A percentile compares a stretch with the other conserved stretches of the same genome.
Evolutionary conservation across 108 stramenopile genomes (phyloP).

Genomic region (Skeletonema menzelii): DNA sequence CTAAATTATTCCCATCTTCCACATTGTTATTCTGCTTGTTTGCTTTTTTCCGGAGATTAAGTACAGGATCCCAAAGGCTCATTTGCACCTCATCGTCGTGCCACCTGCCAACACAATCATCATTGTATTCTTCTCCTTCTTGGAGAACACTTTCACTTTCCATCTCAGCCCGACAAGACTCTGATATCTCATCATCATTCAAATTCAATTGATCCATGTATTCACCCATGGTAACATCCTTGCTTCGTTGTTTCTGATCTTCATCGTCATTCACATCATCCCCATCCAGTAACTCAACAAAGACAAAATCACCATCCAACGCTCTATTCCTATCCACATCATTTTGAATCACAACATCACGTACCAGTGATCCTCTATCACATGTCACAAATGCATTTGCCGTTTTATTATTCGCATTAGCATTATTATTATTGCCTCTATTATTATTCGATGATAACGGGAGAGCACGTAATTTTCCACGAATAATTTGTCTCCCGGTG

Average conservation of each 20-base stretch:
- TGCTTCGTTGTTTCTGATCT: background rate
- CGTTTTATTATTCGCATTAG: background rate
- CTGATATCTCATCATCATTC: conserved; percentile 22
- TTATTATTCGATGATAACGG: conserved; percentile 50
- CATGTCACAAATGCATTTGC: conserved; percentile 71
- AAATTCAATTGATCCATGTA: conserved; percentile 20
- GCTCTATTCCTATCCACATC: conserved; percentile 77
- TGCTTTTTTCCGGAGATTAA: conserved; percentile 49
- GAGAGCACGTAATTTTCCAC: conserved; percentile 32
- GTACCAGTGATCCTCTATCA: conserved; percentile 67
- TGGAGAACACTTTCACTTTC: conserved; percentile 14
- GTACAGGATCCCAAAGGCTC: conserved; percentile 77
- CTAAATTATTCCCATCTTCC: background rate
- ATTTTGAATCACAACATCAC: conserved; percentile 70
- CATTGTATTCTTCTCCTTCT: conserved; percentile 12
- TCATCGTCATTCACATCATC: conserved; percentile 29
- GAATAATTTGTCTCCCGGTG: background rate
- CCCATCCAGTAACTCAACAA: conserved; percentile 67
- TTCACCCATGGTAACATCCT: conserved; percentile 22
- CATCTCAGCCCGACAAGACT: conserved; percentile 28
- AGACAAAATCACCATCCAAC: conserved; percentile 86
- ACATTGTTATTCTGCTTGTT: conserved; percentile 10
- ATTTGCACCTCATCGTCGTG: conserved; percentile 78
- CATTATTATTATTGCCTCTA: conserved; percentile 9
- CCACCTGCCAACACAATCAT: conserved; percentile 73